Conservation (phyloP, 169 alveolate species). For the Eimeria nieschulzi region DNA sequence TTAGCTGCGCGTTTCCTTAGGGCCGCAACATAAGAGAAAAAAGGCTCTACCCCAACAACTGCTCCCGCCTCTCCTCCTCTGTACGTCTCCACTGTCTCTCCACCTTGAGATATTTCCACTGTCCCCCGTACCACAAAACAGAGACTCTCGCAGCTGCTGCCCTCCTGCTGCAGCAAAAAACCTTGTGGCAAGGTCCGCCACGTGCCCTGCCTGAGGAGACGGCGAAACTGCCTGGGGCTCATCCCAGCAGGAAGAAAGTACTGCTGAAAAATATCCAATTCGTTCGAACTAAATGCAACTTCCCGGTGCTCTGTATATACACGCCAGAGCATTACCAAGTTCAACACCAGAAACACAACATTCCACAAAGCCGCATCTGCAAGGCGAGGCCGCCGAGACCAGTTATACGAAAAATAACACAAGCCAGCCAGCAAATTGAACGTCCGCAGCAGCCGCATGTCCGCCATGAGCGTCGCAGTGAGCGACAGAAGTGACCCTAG, state of each 20-base stretch:
- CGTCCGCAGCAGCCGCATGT: constrained; percentile 71
- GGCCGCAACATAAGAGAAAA: constrained; percentile 66
- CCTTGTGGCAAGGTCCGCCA: constrained; percentile 69
- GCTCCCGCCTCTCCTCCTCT: constrained; percentile 59
- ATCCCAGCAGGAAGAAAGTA: constrained; percentile 74
- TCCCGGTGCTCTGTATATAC: constrained; percentile 72
- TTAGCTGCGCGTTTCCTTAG: constrained; percentile 50
- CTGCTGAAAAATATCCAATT: constrained; percentile 60
- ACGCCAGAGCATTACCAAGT: constrained; percentile 69
- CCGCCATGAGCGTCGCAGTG: constrained; percentile 72
- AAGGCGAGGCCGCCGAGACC: constrained; percentile 63
- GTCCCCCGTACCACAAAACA: constrained; percentile 61
- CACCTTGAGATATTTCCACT: constrained; percentile 66
- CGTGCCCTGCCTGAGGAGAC: constrained; percentile 41
- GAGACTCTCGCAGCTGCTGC: constrained; percentile 11
- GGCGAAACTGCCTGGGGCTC: constrained; percentile 71
- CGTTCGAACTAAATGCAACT: constrained; percentile 65
- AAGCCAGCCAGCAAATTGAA: constrained; percentile 67
- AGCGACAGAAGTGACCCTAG: constrained; percentile 69
- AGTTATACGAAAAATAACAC: constrained; percentile 67
- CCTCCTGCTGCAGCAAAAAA: constrained; percentile 31
- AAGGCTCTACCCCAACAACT: constrained; percentile 68
- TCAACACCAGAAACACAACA: constrained; percentile 59
- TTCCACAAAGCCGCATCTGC: constrained; percentile 72
- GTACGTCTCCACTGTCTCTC: constrained; percentile 61